Evolutionary conservation across 495 filamentous ascomycete species (phyloP), one percentile per base, ranked within the genome.

Genomic region (Neurospora sp.): DNA sequence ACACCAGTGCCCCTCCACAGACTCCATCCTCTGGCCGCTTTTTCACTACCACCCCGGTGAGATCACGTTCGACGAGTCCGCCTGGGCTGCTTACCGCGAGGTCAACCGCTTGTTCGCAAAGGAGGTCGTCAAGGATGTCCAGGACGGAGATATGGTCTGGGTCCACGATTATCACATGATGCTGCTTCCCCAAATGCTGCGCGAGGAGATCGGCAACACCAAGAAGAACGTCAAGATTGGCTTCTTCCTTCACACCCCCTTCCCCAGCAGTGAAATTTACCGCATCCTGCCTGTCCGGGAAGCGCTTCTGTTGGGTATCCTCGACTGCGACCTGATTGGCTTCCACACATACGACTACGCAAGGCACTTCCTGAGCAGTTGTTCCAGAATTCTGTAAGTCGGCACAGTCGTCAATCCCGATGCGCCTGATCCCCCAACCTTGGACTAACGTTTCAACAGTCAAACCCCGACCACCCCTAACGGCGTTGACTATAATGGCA

Each of bases 331-430:
- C 79, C 80, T 97, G 75, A 88, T 97, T 77, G 95, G 95, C 18
- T 97, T 98, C 81, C 95, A 98, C 77, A 97, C 95, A 4, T 95
- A 96, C 81, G 93, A 97, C 83, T 97, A 98, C 79, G 93, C 91
- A 37, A 84, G 93, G 70, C 95, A 98, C 80, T 97, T 97, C 79
- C 83, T 95, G 54, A 94, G 91, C 78, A 93, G 91, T 76, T 97
- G 94, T 80, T 90, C 91, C 8, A 87, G 90, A 73, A 91, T 96
- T 69, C 85, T 97, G 88, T 94, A 85, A 79, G 92, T 42, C 0
- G 14, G 6, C 3, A 18, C 27, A 66, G 54, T 35, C 12, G 10
- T 66, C 27, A 16, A 44, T 11, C 44, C 44, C 16, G 9, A 9
- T 27, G 4, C 23, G 20, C 27, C 5, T 48, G 42, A 31, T 6